phyloP scores from a whole-genome alignment of 2,329 filamentous ascomycete species.

The Beauveria rudraprayagi region DNA sequence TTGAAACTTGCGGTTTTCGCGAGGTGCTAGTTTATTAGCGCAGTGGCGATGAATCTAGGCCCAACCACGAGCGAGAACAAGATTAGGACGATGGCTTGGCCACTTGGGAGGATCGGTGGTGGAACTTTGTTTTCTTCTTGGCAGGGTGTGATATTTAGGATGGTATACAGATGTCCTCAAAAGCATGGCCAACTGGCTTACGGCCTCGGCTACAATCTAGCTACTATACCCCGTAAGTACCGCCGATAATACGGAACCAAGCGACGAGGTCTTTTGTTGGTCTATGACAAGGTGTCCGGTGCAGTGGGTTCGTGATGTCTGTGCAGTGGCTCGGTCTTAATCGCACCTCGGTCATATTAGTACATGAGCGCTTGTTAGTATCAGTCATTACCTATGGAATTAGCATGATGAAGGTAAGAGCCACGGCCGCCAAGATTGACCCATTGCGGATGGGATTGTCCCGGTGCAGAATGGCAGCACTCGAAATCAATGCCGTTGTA shows the following conservation, averaged over 20 bases:
- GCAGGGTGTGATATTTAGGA: neutral
- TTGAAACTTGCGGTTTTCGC: neutral
- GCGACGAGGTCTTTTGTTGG: neutral
- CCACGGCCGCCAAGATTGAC: neutral
- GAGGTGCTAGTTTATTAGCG: neutral
- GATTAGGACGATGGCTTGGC: neutral
- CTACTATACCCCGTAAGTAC: too few species aligned
- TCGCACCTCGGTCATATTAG: neutral
- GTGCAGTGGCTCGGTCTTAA: neutral
- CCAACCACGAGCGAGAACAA: neutral
- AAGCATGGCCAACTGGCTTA: neutral
- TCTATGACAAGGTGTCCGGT: neutral
- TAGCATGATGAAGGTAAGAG: neutral
- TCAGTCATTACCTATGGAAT: too few species aligned
- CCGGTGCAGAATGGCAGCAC: too few species aligned
- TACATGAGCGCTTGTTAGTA: neutral
- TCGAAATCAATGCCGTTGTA: too few species aligned
- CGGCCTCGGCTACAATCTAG: neutral
- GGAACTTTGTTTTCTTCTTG: neutral
- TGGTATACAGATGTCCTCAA: neutral
- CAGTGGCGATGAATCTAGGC: constrained; percentile 5
- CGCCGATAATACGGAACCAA: neutral
- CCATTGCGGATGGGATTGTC: neutral
- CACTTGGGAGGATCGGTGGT: neutral
- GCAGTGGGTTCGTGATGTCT: neutral